Conservation (phyloP, 2,329 filamentous ascomycete species). For the Sclerotinia sclerotiorum region DNA sequence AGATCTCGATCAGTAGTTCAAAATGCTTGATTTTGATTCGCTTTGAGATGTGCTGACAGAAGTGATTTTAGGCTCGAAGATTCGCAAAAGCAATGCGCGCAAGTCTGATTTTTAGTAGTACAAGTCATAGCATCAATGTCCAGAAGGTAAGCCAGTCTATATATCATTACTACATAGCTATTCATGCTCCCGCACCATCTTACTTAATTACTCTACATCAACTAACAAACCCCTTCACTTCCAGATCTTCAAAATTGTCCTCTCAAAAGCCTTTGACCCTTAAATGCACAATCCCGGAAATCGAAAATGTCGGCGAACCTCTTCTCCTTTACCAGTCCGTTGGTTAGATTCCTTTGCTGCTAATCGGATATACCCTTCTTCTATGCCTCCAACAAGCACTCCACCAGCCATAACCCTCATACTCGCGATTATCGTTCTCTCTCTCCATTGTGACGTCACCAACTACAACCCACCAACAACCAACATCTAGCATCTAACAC, state of each 20-base stretch:
- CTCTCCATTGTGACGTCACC: constrained; percentile 1
- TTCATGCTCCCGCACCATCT: background rate
- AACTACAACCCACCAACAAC: background rate
- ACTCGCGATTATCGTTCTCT: background rate
- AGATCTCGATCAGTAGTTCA: constrained; percentile 78
- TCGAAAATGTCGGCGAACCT: constrained; percentile 96
- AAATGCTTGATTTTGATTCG: background rate
- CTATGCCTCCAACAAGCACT: constrained; percentile 1
- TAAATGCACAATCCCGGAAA: constrained; percentile 98
- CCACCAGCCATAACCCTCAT: background rate
- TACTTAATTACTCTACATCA: background rate
- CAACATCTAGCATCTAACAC: background rate
- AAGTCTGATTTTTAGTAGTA: constrained; percentile 96
- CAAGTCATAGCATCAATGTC: constrained; percentile 98
- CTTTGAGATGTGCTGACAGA: constrained; percentile 15
- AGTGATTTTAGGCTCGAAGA: constrained; percentile 70
- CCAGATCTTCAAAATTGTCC: constrained; percentile 98
- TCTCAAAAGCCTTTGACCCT: constrained; percentile 97
- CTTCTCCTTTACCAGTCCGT: constrained; percentile 81
- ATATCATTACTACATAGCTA: background rate
- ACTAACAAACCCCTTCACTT: constrained; percentile 18
- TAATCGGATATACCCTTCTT: background rate
- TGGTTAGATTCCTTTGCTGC: constrained; percentile 14
- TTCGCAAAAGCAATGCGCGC: constrained; percentile 99
- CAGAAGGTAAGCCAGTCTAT: constrained; percentile 70